phyloP scores from a whole-genome alignment of 257 asterid species.

The Solanum sitiens region DNA sequence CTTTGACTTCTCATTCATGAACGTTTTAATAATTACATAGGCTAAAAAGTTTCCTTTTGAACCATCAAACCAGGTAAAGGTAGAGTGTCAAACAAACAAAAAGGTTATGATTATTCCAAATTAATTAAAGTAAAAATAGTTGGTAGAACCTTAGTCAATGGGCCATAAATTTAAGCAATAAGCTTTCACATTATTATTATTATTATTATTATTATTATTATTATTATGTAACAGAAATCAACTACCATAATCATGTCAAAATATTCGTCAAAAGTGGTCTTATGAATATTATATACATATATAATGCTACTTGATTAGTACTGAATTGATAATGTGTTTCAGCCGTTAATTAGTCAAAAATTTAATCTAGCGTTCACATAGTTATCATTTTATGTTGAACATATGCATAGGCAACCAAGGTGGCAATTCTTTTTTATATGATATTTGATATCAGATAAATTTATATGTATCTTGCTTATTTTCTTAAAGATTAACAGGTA shows the following conservation, averaged over 20 bases:
- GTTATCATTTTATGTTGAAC: background rate
- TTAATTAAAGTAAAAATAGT: background rate
- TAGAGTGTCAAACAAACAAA: background rate
- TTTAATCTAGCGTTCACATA: background rate
- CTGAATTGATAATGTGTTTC: background rate
- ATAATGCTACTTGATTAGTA: background rate
- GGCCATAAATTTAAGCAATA: background rate
- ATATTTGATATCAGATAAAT: background rate
- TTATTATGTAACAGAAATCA: background rate
- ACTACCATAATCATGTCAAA: background rate
- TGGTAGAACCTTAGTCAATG: background rate
- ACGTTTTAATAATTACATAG: background rate
- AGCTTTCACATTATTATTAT: background rate
- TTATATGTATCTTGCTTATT: background rate
- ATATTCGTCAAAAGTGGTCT: background rate
- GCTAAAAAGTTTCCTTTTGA: background rate
- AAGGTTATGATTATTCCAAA: background rate
- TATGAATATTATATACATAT: background rate
- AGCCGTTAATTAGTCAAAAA: background rate
- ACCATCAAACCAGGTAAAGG: background rate
- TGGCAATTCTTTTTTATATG: background rate
- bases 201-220: background rate
- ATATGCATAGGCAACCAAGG: background rate
- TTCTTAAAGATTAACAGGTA: background rate
- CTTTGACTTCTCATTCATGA: background rate